Evolutionary conservation across 768 basidiomycete genomes (phyloP).

Genomic region (Boletellus ananiceps): DNA sequence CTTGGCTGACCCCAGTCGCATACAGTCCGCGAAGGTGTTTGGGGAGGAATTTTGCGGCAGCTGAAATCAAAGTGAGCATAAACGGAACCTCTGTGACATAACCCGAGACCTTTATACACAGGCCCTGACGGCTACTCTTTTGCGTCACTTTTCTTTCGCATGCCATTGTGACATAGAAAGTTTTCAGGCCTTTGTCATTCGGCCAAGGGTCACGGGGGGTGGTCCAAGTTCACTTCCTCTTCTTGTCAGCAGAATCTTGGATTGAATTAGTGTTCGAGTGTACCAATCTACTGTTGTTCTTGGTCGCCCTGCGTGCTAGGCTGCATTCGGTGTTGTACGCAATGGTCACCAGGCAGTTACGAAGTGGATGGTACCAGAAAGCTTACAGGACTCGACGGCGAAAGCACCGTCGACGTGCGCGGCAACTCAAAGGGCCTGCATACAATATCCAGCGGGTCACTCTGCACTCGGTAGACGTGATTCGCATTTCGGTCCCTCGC

Average conservation of each 20-base stretch:
- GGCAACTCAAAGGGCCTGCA: too few species aligned
- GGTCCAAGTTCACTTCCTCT: slow-evolving; percentile 54
- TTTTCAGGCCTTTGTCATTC: slow-evolving; percentile 63
- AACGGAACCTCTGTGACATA: slow-evolving; percentile 17
- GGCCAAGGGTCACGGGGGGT: slow-evolving; percentile 53
- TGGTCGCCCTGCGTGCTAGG: not conserved
- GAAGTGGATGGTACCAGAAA: too few species aligned
- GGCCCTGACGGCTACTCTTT: slow-evolving; percentile 45
- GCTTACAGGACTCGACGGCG: too few species aligned
- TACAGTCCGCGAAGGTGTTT: slow-evolving; percentile 56
- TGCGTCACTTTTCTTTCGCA: slow-evolving; percentile 52
- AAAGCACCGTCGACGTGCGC: too few species aligned
- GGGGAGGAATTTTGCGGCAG: slow-evolving; percentile 53
- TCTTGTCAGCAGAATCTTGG: slow-evolving; percentile 34
- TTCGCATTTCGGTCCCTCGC: too few species aligned
- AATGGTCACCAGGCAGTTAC: too few species aligned
- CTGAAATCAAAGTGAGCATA: slow-evolving; percentile 53
- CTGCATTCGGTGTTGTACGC: too few species aligned
- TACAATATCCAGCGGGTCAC: too few species aligned
- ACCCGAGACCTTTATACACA: slow-evolving; percentile 6
- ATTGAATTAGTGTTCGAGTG: slow-evolving; percentile 7
- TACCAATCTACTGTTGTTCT: not conserved
- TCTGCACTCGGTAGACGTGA: too few species aligned
- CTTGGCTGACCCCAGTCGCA: slow-evolving; percentile 9
- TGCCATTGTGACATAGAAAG: slow-evolving; percentile 51